Conservation (phyloP, 2,329 filamentous ascomycete species). For the Penicillium sp. region DNA sequence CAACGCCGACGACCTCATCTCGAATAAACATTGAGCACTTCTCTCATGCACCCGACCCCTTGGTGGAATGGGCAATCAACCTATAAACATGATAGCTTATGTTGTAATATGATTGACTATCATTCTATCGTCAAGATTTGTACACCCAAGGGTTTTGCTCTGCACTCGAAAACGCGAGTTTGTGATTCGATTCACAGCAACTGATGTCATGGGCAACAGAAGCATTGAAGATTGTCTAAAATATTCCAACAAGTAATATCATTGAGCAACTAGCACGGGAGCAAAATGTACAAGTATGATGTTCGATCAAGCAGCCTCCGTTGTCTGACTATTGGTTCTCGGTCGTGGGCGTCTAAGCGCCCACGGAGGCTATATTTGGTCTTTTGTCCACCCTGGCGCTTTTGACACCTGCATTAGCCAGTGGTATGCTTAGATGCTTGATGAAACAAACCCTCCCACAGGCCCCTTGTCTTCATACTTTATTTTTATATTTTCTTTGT, state of each 20-base stretch:
- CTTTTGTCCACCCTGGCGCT: conserved; percentile 13
- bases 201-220: not conserved
- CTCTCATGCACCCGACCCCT: not conserved
- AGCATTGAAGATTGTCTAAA: not conserved
- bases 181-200: conserved; percentile 3
- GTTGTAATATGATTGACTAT: not conserved
- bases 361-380: conserved; percentile 29
- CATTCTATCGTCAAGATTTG: not conserved
- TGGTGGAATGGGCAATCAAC: not conserved
- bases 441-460: conserved; percentile 27
- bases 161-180: not conserved
- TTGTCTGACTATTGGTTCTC: conserved; percentile 24
- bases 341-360: conserved; percentile 29
- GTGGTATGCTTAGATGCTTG: conserved; percentile 16
- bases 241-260: not conserved
- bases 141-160: not conserved
- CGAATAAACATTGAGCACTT: not conserved
- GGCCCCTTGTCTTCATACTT: conserved; percentile 10
- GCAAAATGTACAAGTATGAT: not conserved
- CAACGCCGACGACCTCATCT: not conserved
- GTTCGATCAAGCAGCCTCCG: conserved; percentile 1
- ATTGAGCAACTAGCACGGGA: not conserved
- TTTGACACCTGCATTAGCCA: conserved; percentile 19
- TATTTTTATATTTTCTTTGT: conserved; percentile 22
- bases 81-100: not conserved